phyloP scores from a whole-genome alignment of 176 grass and related monocot genomes.

The Poa pratensis region DNA sequence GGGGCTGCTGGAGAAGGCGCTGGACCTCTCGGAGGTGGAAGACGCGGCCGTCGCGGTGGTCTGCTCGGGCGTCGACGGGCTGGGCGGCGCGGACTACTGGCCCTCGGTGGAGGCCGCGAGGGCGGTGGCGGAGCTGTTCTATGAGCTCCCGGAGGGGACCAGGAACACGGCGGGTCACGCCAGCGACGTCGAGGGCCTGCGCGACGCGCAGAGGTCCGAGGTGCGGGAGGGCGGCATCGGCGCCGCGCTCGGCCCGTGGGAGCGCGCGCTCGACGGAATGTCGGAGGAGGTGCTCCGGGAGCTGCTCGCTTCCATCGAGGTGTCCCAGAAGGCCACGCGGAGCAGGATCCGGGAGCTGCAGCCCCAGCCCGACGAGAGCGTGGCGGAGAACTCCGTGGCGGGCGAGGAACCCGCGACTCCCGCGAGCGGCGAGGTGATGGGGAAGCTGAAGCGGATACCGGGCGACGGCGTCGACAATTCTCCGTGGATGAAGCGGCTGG shows the following conservation, averaged over 20 bases:
- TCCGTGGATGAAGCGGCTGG: neutral
- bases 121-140: conserved; percentile 2
- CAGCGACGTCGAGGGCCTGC: neutral
- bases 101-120: neutral
- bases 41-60: conserved; percentile 28
- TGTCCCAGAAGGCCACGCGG: neutral
- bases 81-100: neutral
- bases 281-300: neutral
- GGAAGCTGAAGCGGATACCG: neutral
- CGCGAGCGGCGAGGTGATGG: conserved; percentile 26
- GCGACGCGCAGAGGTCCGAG: neutral
- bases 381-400: conserved; percentile 31
- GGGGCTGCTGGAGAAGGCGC: neutral
- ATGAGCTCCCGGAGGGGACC: neutral
- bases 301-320: conserved; percentile 35
- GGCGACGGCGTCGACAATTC: neutral
- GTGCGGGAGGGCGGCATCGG: neutral
- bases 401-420: neutral
- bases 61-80: conserved; percentile 19
- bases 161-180: neutral
- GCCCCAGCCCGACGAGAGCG: neutral
- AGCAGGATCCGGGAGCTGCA: conserved; percentile 17
- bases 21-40: neutral
- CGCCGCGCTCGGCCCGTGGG: neutral
- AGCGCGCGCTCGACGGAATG: conserved; percentile 20